phyloP scores from a whole-genome alignment of 768 basidiomycete genomes.

The Boletales sp. region DNA sequence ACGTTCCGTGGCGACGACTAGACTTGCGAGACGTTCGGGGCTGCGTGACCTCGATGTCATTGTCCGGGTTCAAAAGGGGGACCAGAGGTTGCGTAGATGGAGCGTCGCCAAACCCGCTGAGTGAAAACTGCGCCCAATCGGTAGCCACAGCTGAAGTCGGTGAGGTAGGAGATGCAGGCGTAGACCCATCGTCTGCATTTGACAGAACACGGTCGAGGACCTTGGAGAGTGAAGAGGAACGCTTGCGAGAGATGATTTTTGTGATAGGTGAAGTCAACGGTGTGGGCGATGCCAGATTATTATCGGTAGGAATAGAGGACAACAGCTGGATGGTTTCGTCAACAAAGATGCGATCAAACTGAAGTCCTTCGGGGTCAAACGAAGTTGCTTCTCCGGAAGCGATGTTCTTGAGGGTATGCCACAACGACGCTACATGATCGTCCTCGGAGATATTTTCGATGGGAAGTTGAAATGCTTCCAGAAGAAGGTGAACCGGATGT shows the following conservation, averaged over 20 bases:
- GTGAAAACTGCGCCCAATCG: slow-evolving; percentile 71
- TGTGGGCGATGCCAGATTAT: slow-evolving; percentile 24
- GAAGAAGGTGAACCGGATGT: slow-evolving; percentile 57
- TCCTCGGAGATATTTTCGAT: slow-evolving; percentile 31
- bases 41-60: slow-evolving; percentile 56
- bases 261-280: slow-evolving; percentile 35
- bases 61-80: slow-evolving; percentile 57
- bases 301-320: slow-evolving; percentile 47
- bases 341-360: slow-evolving; percentile 52
- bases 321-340: slow-evolving; percentile 62
- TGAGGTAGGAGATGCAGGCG: slow-evolving; percentile 26
- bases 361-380: slow-evolving; percentile 31
- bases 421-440: slow-evolving; percentile 39
- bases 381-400: slow-evolving; percentile 31
- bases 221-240: slow-evolving; percentile 30
- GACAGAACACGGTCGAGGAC: slow-evolving; percentile 20
- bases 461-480: slow-evolving; percentile 53
- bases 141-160: slow-evolving; percentile 28
- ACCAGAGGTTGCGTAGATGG: slow-evolving; percentile 40
- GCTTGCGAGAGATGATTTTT: slow-evolving; percentile 26
- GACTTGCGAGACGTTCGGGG: slow-evolving; percentile 36
- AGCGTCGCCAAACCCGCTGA: slow-evolving; percentile 55
- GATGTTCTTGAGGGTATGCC: slow-evolving; percentile 51
- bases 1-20: slow-evolving; percentile 30
- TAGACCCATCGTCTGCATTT: slow-evolving; percentile 18